These are phyloP conservation scores for Vicia sativa DNA, from an alignment of 306 rosid genomes.

Conservation along the genomic window DNA sequence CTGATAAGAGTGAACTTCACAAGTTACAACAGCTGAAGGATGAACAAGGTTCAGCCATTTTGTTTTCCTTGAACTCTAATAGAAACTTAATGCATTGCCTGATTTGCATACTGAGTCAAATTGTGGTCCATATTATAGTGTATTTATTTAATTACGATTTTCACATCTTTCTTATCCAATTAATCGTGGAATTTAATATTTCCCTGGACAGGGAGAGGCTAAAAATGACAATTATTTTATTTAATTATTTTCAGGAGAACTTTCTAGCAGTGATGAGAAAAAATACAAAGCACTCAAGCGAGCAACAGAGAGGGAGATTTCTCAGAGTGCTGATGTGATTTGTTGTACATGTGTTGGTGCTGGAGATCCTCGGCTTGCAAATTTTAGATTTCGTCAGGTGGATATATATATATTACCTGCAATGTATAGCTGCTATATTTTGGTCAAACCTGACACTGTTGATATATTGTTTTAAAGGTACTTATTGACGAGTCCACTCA, in stretches of 20 bases:
- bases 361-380: conserved; percentile 95
- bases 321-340: conserved; percentile 99
- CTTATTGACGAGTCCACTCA: conserved; percentile 99
- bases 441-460: conserved; percentile 37
- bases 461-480: conserved; percentile 54
- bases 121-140: conserved; percentile 13
- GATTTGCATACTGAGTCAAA: conserved; percentile 1
- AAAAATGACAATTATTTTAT: conserved; percentile 7
- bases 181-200: not conserved
- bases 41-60: conserved; percentile 74
- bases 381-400: conserved; percentile 99
- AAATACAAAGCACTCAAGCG: conserved; percentile 97
- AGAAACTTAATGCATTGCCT: not conserved
- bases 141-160: not conserved
- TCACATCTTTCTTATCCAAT: conserved; percentile 1
- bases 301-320: conserved; percentile 99
- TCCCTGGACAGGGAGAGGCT: not conserved
- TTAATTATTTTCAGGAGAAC: conserved; percentile 64
- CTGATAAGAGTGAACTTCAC: conserved; percentile 97
- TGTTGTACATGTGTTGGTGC: conserved; percentile 99
- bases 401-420: conserved; percentile 32
- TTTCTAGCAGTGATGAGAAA: conserved; percentile 98
- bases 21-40: conserved; percentile 95
- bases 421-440: conserved; percentile 1
- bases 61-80: conserved; percentile 1